phyloP scores from a whole-genome alignment of 306 rosid genomes.

The Alnus glutinosa region DNA sequence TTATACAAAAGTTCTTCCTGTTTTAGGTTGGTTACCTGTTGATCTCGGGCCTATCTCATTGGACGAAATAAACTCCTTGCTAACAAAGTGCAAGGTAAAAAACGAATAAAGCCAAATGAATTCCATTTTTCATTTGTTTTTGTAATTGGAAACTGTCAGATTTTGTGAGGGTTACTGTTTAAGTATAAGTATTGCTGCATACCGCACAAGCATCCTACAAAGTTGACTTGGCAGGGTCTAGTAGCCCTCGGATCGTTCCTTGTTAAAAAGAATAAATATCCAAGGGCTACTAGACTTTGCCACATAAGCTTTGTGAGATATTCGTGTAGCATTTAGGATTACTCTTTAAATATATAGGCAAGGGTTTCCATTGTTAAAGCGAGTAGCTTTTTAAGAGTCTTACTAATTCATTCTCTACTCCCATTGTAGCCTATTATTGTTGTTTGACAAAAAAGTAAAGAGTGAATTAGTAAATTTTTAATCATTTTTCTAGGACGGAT shows the following conservation, averaged over 20 bases:
- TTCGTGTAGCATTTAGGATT: background rate
- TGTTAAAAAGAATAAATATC: too few species aligned
- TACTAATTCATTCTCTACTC: background rate
- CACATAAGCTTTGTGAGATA: too few species aligned
- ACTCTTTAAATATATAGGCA: conserved; percentile 6
- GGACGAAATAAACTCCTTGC: conserved; percentile 58
- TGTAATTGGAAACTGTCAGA: background rate
- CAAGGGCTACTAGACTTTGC: too few species aligned
- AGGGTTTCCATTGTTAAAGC: background rate
- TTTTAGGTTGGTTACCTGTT: conserved; percentile 76
- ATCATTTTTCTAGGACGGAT: background rate
- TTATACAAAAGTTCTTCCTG: conserved; percentile 17
- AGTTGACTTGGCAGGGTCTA: too few species aligned
- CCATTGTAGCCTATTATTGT: background rate
- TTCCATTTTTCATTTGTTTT: background rate
- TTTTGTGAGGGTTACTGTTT: conserved; percentile 17
- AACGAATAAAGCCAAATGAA: background rate
- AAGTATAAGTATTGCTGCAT: background rate
- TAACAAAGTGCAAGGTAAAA: conserved; percentile 65
- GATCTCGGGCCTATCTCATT: conserved; percentile 82
- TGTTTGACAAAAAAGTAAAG: background rate
- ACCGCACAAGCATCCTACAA: too few species aligned
- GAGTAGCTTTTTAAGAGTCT: background rate
- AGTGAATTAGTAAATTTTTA: background rate
- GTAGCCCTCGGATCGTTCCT: too few species aligned